Evolutionary conservation across 2,329 filamentous ascomycete genomes (phyloP), one percentile per base, ranked within the genome.

Genomic region (Talaromyces funiculosus): DNA sequence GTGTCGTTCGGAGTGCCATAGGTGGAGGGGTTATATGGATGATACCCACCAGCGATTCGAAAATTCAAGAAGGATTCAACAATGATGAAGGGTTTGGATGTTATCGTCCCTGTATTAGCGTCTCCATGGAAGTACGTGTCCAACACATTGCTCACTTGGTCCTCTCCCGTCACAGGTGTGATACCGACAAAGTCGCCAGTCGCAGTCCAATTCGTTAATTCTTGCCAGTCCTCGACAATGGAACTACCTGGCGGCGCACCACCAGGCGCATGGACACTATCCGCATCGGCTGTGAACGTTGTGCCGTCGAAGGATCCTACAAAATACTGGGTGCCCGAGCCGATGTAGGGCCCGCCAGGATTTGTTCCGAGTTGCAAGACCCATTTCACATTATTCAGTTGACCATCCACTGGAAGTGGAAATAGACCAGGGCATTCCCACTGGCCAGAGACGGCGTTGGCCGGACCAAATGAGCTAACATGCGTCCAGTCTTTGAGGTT

Each of bases 391-490:
- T 60, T 62, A 3, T 56, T 53, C 29, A 60, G 24, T n/a, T 66
- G 55, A 1, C 57, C 61, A 43, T 69, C 63, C 0, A 45, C 22
- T 14, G 42, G 22, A 12, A 45, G 26, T 8, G 64, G 64, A 24
- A 70, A 68, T 9, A 72, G 33, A 26, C 64, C 67, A 14, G 69
- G 69, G 45, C 71, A 72, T 53, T 72, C 70, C 69, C 68, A 72
- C 12, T 3, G 1, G 9, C 22, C 42, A 14, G 12, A 4, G 6
- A 45, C 22, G 16, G 20, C 10, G 38, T 70, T 70, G 35, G 35
- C 29, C 33, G 31, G 45, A 12, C 45, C 57, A n/a, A 72, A 71
- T 33, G 68, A 64, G 56, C 66, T 69, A 5, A 40, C 60, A 5
- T 64, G 16, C 12, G 6, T 26, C 42, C 22, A 45, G 16, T 45